phyloP scores from a whole-genome alignment of 2,329 filamentous ascomycete species.

The Xylaria sp. region DNA sequence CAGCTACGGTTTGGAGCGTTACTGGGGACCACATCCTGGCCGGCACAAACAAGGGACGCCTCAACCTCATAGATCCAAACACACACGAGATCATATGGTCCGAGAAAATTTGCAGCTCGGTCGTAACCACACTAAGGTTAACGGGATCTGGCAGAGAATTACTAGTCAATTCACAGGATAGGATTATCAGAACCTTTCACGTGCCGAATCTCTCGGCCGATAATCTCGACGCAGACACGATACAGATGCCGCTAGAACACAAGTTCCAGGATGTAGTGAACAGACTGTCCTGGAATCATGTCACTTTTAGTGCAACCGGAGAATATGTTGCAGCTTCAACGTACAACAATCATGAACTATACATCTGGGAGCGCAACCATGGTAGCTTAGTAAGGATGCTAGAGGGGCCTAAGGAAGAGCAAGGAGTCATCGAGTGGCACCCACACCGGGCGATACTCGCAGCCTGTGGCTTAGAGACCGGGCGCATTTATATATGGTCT shows the following conservation, averaged over 20 bases:
- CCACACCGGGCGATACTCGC: slow-evolving; percentile 86
- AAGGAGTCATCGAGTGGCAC: slow-evolving; percentile 98
- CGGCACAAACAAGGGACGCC: slow-evolving; percentile 93
- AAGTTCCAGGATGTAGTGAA: slow-evolving; percentile 99
- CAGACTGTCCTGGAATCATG: slow-evolving; percentile 93
- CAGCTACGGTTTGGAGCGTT: slow-evolving; percentile 87
- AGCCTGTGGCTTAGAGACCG: slow-evolving; percentile 91
- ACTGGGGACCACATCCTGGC: slow-evolving; percentile 89
- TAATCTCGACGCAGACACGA: slow-evolving; percentile 82
- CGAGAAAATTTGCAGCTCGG: slow-evolving; percentile 84
- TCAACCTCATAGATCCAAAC: slow-evolving; percentile 91
- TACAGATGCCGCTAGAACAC: slow-evolving; percentile 92
- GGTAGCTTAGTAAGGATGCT: slow-evolving; percentile 96
- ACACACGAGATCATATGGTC: slow-evolving; percentile 88
- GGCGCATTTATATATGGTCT: slow-evolving; percentile 94
- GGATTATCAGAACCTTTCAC: slow-evolving; percentile 92
- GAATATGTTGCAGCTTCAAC: slow-evolving; percentile 97
- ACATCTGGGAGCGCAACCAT: slow-evolving; percentile 95
- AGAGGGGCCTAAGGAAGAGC: slow-evolving; percentile 95
- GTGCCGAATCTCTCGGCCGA: slow-evolving; percentile 78
- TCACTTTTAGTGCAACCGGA: slow-evolving; percentile 91
- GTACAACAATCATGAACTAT: slow-evolving; percentile 98
- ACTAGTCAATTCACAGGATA: slow-evolving; percentile 91
- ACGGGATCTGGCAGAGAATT: slow-evolving; percentile 86
- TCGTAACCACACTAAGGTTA: slow-evolving; percentile 87